phyloP scores from a whole-genome alignment of 345 rosid genomes.

The Eutrema heterophyllum region DNA sequence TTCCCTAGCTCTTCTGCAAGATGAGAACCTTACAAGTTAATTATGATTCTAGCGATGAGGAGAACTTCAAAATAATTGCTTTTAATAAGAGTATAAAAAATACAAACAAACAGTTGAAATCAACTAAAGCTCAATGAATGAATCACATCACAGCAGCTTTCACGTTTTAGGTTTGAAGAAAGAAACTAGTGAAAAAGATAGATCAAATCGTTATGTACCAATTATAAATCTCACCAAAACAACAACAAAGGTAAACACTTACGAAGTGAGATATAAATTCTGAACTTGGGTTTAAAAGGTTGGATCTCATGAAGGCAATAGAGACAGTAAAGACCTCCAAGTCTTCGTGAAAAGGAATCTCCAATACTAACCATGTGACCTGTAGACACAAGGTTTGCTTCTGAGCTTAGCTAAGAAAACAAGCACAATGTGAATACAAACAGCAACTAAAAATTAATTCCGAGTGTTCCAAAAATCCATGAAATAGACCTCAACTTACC shows the following conservation, averaged over 20 bases:
- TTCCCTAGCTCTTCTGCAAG: conserved; percentile 59
- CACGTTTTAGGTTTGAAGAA: neutral
- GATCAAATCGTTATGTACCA: neutral
- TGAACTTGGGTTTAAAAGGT: conserved; percentile 76
- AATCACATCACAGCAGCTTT: conserved; percentile 4
- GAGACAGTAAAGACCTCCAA: conserved; percentile 75
- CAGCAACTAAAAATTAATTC: neutral
- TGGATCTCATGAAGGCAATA: conserved; percentile 37
- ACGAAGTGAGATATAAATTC: conserved; percentile 68
- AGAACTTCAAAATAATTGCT: neutral
- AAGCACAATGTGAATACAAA: neutral
- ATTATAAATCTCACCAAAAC: neutral
- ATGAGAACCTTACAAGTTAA: neutral
- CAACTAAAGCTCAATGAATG: neutral
- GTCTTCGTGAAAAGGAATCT: conserved; percentile 49
- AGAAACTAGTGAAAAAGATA: neutral
- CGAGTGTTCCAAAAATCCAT: neutral
- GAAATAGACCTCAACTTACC: conserved; percentile 28
- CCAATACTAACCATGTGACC: conserved; percentile 52
- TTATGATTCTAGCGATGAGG: neutral
- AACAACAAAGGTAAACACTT: conserved; percentile 19
- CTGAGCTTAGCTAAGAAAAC: neutral
- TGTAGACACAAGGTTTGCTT: conserved; percentile 31
- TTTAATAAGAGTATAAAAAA: neutral
- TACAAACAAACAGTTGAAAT: neutral